These are phyloP conservation scores for Colletotrichum lini DNA, from an alignment of 2,329 filamentous ascomycete genomes.

Conservation along the genomic window DNA sequence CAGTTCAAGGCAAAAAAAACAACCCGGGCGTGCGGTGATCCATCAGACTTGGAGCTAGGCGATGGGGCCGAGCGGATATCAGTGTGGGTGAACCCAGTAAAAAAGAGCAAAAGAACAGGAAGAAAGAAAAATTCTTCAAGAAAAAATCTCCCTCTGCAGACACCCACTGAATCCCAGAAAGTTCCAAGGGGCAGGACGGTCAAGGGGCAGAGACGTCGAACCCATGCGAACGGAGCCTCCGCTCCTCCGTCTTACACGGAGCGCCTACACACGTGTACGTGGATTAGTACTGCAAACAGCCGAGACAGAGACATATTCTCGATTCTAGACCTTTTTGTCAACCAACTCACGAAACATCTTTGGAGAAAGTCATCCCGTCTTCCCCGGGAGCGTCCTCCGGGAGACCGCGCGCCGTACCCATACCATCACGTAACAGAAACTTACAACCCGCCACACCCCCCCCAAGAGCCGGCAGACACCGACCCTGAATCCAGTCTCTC, in stretches of 20 bases:
- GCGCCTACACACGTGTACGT: no score
- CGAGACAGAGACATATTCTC: no score
- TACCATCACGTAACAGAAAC: conserved; percentile 30
- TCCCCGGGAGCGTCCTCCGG: conserved; percentile 4
- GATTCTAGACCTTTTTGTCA: background rate
- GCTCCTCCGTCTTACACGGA: conserved; percentile 26
- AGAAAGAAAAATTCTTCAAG: no score
- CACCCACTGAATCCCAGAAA: background rate
- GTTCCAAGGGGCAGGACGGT: background rate
- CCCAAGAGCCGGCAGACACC: background rate
- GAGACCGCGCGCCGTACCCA: background rate
- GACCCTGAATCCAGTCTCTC: background rate
- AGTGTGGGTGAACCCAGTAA: background rate
- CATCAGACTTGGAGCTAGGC: conserved; percentile 8
- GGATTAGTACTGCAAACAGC: no score
- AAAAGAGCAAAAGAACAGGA: no score
- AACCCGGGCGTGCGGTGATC: background rate
- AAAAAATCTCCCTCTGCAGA: background rate
- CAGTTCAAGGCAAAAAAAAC: background rate
- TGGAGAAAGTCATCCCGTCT: background rate
- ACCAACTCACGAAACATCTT: background rate
- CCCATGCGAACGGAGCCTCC: conserved; percentile 21
- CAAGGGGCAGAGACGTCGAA: background rate
- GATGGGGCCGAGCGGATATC: conserved; percentile 18
- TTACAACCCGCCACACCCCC: background rate